Evolutionary conservation across 495 filamentous ascomycete species (phyloP), one percentile per base, ranked within the genome.

Genomic region (Annulohypoxylon maeteangense): DNA sequence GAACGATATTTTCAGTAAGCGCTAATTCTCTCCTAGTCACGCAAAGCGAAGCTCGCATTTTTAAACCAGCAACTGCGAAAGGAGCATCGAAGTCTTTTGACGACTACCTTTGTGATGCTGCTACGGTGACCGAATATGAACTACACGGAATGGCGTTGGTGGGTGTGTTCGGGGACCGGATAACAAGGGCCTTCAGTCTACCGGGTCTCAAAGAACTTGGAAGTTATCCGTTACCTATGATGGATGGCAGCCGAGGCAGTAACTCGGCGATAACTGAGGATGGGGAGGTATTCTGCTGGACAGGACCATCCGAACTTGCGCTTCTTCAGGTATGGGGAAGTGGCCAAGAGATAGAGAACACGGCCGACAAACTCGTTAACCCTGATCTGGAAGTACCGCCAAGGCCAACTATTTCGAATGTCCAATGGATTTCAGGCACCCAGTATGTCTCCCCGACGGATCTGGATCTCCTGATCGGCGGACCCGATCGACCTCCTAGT

Each of bases 361-460:
- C 87, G 5, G 83, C 87, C 42, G 95, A 98, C 76, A 89, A 82
- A 27, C 83, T 98, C 3, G 89, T 91, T 79, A 97, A 97, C 67
- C 87, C 90, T 4, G 82, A 90, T 65, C 87, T 90, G 12, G 72
- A 85, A 12, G 83, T 91, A 14, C 95, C 95, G 3, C 85, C 92
- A 12, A 87, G 95, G 31, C 96, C 95, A n/a, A 97, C 94, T 1
- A 99, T 99, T 50, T 94, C 92, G 7, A 97, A 95, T 69, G 76
- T 99, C 20, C 93, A 97, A 78, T 99, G 95, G 95, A 93, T 99
- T 40, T 90, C 94, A 0, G 96, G 95, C 1, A 98, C 96, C 11
- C 95, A 97, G 78, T 92, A 97, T 67, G 84, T 99, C 34, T 92
- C 92, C 16, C 90, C 93, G 12, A 83, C 90, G n/a, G 96, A 99